These are phyloP conservation scores for Naganishia kalamii DNA, from an alignment of 768 basidiomycete species.

Conservation along the genomic window DNA sequence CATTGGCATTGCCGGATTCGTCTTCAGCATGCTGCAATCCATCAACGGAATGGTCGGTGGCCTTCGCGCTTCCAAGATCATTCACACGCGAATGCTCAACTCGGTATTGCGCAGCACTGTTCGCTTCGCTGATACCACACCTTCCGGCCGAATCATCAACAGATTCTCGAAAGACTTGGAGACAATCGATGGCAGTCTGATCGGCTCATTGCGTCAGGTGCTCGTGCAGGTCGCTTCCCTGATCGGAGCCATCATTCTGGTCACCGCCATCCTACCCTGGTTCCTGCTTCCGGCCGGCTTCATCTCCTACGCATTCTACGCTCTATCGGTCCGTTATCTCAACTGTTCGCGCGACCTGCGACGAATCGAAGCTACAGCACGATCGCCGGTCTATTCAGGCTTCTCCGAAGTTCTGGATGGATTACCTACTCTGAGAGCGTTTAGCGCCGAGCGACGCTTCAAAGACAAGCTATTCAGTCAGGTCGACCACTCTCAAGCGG, in stretches of 20 bases:
- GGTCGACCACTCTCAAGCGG: conserved; percentile 52
- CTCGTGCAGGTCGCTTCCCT: conserved; percentile 72
- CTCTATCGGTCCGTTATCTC: conserved; percentile 53
- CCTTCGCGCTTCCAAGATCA: conserved; percentile 12
- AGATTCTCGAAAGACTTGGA: conserved; percentile 61
- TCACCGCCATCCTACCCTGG: conserved; percentile 62
- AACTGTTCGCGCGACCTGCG: conserved; percentile 76
- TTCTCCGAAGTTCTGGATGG: conserved; percentile 62
- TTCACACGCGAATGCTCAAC: conserved; percentile 38
- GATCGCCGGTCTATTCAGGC: conserved; percentile 52
- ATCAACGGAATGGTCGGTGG: conserved; percentile 22
- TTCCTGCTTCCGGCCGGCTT: conserved; percentile 72
- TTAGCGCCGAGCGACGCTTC: conserved; percentile 73
- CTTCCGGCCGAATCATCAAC: conserved; percentile 71
- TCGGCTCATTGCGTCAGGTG: conserved; percentile 40
- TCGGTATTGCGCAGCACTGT: conserved; percentile 28
- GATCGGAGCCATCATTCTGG: conserved; percentile 58
- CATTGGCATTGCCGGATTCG: conserved; percentile 11
- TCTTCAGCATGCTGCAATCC: neutral
- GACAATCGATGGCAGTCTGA: conserved; percentile 65
- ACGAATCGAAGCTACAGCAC: conserved; percentile 81
- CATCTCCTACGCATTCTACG: conserved; percentile 67
- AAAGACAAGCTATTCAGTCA: conserved; percentile 60
- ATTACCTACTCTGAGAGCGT: conserved; percentile 87
- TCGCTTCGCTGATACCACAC: conserved; percentile 41